Percentiles rank a stretch among this genome's conserved stretches.
Conservation (phyloP, 306 rosid genomes). For the Prunus campanulata region DNA sequence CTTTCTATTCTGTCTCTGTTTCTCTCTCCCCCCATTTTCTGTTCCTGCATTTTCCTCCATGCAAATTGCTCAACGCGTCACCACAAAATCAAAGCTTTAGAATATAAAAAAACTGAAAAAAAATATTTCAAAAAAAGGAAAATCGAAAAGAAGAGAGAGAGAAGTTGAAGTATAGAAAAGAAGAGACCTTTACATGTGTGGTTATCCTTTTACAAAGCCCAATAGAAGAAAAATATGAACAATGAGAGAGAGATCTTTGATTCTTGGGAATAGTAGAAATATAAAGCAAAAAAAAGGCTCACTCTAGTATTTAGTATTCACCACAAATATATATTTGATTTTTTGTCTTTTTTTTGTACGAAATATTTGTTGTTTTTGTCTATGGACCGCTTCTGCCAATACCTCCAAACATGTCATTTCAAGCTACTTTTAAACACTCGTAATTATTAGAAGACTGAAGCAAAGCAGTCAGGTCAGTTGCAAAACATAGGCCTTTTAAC, state of each 20-base stretch:
- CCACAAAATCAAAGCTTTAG: not conserved
- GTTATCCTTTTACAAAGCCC: no score
- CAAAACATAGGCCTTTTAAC: not conserved
- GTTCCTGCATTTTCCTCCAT: conserved; percentile 8
- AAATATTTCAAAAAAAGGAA: no score
- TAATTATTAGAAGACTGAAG: not conserved
- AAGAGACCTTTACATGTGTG: not conserved
- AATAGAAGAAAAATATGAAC: not conserved
- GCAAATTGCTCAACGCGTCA: conserved; percentile 2
- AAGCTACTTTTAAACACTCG: not conserved
- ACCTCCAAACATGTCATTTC: not conserved
- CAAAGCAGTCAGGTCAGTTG: not conserved
- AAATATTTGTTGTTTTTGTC: not conserved
- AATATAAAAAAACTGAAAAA: no score
- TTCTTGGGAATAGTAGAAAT: not conserved
- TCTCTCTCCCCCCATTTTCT: not conserved
- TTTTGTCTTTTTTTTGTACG: no score
- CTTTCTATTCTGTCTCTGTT: conserved; percentile 16
- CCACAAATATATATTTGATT: not conserved
- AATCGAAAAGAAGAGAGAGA: not conserved
- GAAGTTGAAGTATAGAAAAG: not conserved
- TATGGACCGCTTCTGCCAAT: not conserved
- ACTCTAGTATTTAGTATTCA: not conserved
- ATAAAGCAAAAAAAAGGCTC: not conserved
- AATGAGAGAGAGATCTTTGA: no score